phyloP scores from a whole-genome alignment of 2,329 filamentous ascomycete species.

The Sarocladium kiliense region DNA sequence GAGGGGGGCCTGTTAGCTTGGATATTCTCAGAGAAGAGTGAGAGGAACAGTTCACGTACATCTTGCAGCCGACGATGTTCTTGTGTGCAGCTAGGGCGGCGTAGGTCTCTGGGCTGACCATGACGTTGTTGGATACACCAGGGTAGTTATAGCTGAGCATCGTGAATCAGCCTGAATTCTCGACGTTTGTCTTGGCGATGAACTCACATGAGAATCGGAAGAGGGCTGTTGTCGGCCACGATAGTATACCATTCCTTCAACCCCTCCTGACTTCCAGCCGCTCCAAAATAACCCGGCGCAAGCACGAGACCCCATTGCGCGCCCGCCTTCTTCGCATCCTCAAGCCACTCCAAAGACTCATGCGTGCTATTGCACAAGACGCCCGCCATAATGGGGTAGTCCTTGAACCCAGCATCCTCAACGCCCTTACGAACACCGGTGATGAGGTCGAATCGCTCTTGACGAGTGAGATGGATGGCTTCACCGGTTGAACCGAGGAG shows the following conservation, averaged over 20 bases:
- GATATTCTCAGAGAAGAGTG: too few relatives aligned
- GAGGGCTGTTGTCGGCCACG: constrained; percentile 54
- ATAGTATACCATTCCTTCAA: constrained; percentile 56
- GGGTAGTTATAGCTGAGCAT: constrained; percentile 49
- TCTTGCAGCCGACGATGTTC: constrained; percentile 65
- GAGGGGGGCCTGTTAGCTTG: background rate
- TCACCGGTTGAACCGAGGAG: constrained; percentile 60
- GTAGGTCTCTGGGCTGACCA: constrained; percentile 54
- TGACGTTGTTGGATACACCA: constrained; percentile 59
- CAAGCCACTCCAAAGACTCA: constrained; percentile 12
- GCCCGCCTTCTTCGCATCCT: constrained; percentile 10
- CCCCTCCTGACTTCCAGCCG: constrained; percentile 51
- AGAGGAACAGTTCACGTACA: constrained; percentile 24
- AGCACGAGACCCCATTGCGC: constrained; percentile 48
- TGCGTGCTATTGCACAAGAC: constrained; percentile 45
- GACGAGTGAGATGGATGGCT: constrained; percentile 53
- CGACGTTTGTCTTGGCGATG: background rate
- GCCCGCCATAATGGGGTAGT: constrained; percentile 50
- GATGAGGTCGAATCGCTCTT: constrained; percentile 51
- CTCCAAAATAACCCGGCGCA: constrained; percentile 61
- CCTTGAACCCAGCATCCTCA: constrained; percentile 48
- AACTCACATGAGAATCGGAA: constrained; percentile 56
- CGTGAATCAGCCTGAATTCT: background rate
- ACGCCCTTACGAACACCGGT: constrained; percentile 48
- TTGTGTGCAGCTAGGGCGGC: constrained; percentile 51